Evolutionary conservation across 768 basidiomycete species (phyloP).

Genomic region (Pleurotus giganteus): DNA sequence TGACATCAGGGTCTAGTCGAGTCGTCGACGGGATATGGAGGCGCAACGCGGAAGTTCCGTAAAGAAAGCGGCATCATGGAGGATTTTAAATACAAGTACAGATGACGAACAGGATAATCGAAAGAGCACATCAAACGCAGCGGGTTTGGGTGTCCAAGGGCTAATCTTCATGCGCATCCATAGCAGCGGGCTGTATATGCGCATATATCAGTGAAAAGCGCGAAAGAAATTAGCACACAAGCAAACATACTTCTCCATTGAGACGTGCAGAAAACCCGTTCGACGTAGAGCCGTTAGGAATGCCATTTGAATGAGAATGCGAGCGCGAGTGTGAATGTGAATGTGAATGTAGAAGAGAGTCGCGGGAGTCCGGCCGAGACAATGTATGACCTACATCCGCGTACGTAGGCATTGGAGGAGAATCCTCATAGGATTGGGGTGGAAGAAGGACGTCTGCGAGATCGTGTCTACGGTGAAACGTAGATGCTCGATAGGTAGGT

Average conservation of each 20-base stretch:
- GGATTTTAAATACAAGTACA: no score
- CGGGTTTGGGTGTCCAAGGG: no score
- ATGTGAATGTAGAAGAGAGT: background rate
- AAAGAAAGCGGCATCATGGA: no score
- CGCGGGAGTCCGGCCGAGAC: background rate
- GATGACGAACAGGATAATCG: no score
- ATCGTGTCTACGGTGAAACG: background rate
- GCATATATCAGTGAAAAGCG: no score
- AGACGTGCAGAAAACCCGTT: constrained; percentile 3
- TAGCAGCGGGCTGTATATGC: no score
- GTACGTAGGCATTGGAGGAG: background rate
- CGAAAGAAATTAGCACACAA: no score
- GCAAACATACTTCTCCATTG: background rate
- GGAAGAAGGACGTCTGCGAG: background rate
- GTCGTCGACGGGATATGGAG: no score
- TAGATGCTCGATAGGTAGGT: background rate
- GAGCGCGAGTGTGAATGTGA: background rate
- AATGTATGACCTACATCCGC: background rate
- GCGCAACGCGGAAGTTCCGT: no score
- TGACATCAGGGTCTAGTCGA: no score
- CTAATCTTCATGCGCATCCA: no score
- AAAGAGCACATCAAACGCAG: no score
- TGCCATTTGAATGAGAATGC: background rate
- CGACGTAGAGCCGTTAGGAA: background rate
- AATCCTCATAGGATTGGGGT: background rate